Evolutionary conservation across 371 early-diverging fungal species (phyloP).

Genomic region (Mucor sp.): DNA sequence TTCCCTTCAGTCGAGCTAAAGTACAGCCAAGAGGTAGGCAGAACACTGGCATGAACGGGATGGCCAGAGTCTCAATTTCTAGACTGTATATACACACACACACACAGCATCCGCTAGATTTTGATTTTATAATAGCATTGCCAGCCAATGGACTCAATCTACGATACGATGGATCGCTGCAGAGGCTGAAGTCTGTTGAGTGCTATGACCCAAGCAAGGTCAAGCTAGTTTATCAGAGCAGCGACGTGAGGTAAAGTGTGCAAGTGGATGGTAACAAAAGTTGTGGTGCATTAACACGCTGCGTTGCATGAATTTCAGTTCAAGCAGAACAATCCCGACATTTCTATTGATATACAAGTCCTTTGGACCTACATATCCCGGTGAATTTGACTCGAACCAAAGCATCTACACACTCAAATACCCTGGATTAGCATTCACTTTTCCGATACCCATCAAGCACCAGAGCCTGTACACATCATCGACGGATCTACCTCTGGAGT

Average conservation of each 20-base stretch:
- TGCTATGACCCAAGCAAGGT: slow-evolving; percentile 65
- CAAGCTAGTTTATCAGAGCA: slow-evolving; percentile 63
- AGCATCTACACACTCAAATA: slow-evolving; percentile 68
- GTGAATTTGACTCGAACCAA: slow-evolving; percentile 58
- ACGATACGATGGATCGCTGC: slow-evolving; percentile 63
- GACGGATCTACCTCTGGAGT: slow-evolving; percentile 67
- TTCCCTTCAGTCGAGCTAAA: slow-evolving; percentile 70
- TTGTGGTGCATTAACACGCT: neutral
- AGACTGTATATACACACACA: too few species aligned
- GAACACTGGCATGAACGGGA: neutral
- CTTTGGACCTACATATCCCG: slow-evolving; percentile 76
- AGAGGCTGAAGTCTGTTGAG: slow-evolving; percentile 67
- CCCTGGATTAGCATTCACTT: slow-evolving; percentile 74
- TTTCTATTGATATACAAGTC: slow-evolving; percentile 68
- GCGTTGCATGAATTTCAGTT: slow-evolving; percentile 34
- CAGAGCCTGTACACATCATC: slow-evolving; percentile 50
- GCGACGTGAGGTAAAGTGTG: slow-evolving; percentile 64
- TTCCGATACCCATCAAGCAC: slow-evolving; percentile 69
- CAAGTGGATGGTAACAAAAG: neutral
- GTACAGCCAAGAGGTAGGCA: slow-evolving; percentile 62
- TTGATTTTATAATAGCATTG: slow-evolving; percentile 66
- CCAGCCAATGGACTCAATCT: slow-evolving; percentile 63
- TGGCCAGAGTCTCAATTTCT: neutral
- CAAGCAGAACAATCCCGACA: slow-evolving; percentile 66
- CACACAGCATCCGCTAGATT: slow-evolving; percentile 59